phyloP scores from a whole-genome alignment of 2,329 filamentous ascomycete species.

The Nigrograna mackinnonii region DNA sequence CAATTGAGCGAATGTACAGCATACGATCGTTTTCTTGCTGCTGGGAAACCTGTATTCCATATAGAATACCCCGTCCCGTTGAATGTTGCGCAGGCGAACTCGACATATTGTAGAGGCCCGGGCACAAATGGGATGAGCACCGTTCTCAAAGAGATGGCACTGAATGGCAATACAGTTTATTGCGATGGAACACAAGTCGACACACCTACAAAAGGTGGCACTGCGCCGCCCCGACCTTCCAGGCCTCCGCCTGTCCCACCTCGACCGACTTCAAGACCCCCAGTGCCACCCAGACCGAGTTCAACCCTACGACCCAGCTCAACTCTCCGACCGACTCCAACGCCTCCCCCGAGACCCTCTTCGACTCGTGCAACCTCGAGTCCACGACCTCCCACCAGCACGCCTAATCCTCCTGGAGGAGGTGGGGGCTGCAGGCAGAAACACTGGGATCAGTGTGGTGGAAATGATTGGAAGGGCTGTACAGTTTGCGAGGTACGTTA shows the following conservation, averaged over 20 bases:
- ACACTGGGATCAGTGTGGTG: constrained; percentile 36
- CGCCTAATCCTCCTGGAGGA: constrained; percentile 18
- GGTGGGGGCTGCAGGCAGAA: constrained; percentile 24
- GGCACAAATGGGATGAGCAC: constrained; percentile 61
- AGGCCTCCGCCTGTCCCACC: neutral
- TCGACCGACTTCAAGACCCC: constrained; percentile 3
- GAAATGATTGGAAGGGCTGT: constrained; percentile 32
- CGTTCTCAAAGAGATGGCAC: constrained; percentile 64
- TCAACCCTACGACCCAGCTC: constrained; percentile 7
- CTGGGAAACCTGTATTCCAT: constrained; percentile 35
- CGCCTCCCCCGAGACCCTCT: constrained; percentile 3
- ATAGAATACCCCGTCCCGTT: constrained; percentile 40
- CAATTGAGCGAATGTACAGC: constrained; percentile 22
- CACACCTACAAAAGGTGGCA: constrained; percentile 29
- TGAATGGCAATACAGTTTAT: constrained; percentile 63
- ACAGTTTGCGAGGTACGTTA: constrained; percentile 29
- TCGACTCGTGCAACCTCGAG: constrained; percentile 8
- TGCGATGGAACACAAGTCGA: constrained; percentile 46
- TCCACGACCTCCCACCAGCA: constrained; percentile 22
- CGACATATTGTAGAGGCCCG: constrained; percentile 52
- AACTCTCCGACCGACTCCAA: constrained; percentile 1
- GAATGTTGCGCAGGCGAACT: constrained; percentile 34
- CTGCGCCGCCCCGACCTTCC: constrained; percentile 16
- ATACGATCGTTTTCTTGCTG: constrained; percentile 27
- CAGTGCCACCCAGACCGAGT: constrained; percentile 3